These are phyloP conservation scores for Lathyrus tuberosus DNA, from an alignment of 306 rosid species.

Conservation along the genomic window DNA sequence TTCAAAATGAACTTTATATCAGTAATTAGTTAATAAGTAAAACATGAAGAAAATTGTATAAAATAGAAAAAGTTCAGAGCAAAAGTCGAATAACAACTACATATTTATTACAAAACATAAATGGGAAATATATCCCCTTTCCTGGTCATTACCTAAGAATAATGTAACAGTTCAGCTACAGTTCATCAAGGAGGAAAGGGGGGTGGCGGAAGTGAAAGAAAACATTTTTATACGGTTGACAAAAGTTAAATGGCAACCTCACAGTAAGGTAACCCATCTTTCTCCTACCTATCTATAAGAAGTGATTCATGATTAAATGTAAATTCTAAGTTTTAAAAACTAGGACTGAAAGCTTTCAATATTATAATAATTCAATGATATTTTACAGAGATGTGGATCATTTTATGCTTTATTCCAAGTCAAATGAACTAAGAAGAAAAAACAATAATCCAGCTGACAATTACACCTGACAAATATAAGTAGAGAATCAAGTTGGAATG, in stretches of 20 bases:
- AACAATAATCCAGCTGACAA: slow-evolving; percentile 1
- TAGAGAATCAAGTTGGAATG: slow-evolving; percentile 11
- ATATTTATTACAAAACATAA: background rate
- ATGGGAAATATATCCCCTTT: background rate
- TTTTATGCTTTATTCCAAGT: slow-evolving; percentile 7
- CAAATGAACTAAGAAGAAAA: slow-evolving; percentile 19
- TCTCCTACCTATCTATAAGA: slow-evolving; percentile 7
- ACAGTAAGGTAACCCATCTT: slow-evolving; percentile 24
- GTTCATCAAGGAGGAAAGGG: slow-evolving; percentile 11
- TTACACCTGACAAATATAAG: slow-evolving; percentile 9
- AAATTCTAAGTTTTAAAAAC: slow-evolving; percentile 1
- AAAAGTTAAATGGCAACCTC: slow-evolving; percentile 28
- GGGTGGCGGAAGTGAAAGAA: slow-evolving; percentile 13
- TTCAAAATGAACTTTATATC: slow-evolving; percentile 30
- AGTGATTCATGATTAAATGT: slow-evolving; percentile 9
- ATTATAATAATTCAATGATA: too few species aligned
- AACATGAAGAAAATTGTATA: background rate
- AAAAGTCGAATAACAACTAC: slow-evolving; percentile 21
- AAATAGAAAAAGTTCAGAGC: background rate
- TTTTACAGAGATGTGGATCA: background rate
- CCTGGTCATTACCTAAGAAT: background rate
- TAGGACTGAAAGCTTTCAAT: slow-evolving; percentile 23
- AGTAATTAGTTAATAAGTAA: slow-evolving; percentile 15
- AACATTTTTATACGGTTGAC: slow-evolving; percentile 3
- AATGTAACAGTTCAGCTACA: slow-evolving; percentile 13